Conservation (phyloP, 768 basidiomycete genomes). For the Mycena olivaceomarginata region DNA sequence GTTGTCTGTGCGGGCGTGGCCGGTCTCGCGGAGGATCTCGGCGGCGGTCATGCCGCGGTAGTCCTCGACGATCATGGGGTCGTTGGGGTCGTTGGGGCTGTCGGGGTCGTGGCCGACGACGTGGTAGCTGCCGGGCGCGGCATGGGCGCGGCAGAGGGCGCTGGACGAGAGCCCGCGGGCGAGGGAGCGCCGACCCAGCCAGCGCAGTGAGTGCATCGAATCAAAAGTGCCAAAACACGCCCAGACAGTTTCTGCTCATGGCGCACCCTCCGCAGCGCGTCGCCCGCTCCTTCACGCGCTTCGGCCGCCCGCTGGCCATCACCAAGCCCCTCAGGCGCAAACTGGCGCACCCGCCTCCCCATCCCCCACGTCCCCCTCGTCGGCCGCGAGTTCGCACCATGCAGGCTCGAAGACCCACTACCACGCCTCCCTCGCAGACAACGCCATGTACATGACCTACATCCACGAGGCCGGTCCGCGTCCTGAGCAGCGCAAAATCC, state of each 20-base stretch:
- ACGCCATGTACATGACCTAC: slow-evolving; percentile 97
- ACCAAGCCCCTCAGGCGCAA: slow-evolving; percentile 64
- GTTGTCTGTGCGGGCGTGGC: slow-evolving; percentile 76
- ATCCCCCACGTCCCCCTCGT: slow-evolving; percentile 80
- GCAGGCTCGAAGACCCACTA: slow-evolving; percentile 91
- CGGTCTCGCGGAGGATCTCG: slow-evolving; percentile 88
- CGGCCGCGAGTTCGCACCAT: slow-evolving; percentile 82
- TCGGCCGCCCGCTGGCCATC: slow-evolving; percentile 72
- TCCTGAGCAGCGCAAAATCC: slow-evolving; percentile 73
- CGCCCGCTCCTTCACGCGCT: slow-evolving; percentile 63
- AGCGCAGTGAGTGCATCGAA: slow-evolving; percentile 25
- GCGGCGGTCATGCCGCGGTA: slow-evolving; percentile 86
- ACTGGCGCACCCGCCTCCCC: slow-evolving; percentile 77
- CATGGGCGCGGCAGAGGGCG: neutral
- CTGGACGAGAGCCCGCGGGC: slow-evolving; percentile 30
- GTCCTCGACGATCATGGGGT: slow-evolving; percentile 80
- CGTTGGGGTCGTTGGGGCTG: slow-evolving; percentile 18
- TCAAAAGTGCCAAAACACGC: too few species aligned
- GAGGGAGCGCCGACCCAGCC: slow-evolving; percentile 39
- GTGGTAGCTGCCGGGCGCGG: slow-evolving; percentile 32
- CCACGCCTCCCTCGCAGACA: slow-evolving; percentile 85
- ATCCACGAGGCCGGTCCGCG: slow-evolving; percentile 79
- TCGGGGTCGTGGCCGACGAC: slow-evolving; percentile 30
- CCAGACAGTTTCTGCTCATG: too few species aligned
- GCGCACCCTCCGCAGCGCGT: slow-evolving; percentile 23